A percentile compares a stretch with the other conserved stretches of the same genome.
Conservation (phyloP, 495 filamentous ascomycete genomes). For the Tuber borchii region DNA sequence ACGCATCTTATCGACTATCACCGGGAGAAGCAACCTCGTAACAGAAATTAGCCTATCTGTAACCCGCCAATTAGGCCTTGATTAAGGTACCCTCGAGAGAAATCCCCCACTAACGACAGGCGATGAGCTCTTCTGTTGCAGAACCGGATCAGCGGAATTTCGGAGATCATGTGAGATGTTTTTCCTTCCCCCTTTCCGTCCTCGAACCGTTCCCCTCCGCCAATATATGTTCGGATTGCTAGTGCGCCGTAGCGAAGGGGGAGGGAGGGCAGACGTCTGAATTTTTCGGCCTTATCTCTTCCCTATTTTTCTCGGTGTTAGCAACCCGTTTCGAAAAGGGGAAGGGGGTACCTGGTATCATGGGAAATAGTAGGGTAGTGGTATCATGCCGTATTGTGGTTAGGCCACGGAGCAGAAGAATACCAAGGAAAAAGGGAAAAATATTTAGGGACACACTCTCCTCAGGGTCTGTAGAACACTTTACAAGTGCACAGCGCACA, state of each 20-base stretch:
- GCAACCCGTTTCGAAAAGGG: not conserved
- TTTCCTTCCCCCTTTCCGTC: not conserved
- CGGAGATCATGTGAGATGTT: not conserved
- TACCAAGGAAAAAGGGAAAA: not conserved
- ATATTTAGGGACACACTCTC: not conserved
- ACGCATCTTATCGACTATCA: not conserved
- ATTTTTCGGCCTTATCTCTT: constrained; percentile 2
- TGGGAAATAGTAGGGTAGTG: not conserved
- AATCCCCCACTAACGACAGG: not conserved
- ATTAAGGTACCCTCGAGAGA: not conserved
- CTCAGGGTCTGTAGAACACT: not conserved
- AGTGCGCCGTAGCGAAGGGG: not conserved
- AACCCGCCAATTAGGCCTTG: not conserved
- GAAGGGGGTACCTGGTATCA: not conserved
- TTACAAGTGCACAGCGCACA: not conserved
- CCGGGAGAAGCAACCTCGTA: not conserved
- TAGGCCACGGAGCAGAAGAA: not conserved
- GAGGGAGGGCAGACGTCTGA: not conserved
- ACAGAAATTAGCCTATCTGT: constrained; percentile 1
- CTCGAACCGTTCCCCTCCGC: not conserved
- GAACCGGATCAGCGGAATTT: not conserved
- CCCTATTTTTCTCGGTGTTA: not conserved
- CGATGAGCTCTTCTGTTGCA: not conserved
- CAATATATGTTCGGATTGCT: not conserved
- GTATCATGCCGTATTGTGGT: not conserved